Base-by-base conservation (phyloP, 2,329 filamentous ascomycete species). In the Clarireedia monteithiana region DNA sequence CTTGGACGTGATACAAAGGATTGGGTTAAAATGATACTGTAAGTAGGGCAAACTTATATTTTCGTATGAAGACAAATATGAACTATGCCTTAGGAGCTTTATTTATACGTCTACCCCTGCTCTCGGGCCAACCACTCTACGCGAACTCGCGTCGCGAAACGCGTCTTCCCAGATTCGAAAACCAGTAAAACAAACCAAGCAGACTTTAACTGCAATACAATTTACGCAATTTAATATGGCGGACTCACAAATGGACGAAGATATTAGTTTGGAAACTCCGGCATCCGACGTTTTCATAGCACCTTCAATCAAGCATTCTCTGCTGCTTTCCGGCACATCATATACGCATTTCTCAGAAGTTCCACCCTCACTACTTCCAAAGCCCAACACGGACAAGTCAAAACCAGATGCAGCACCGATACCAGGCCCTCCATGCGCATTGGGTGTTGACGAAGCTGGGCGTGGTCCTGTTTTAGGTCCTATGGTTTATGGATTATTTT, bases 381-480 rank as follows among this genome's bases (percentile, higher is more conserved):
- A 66, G 52, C 40, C 62, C 36, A 59, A 58, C 38, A 45, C 56
- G 17, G 44, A 60, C 23, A 52, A 60, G 17, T 44, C 47, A 38
- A 48, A 55, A 23, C 44, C 57, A 7, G 50, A 56, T 56, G 53
- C 64, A 47, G 44, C 58, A n/a, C 55, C 60, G 48, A 68, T 70
- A 45, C 65, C 72, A 46, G 72, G 70, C 17, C 79, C 77, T 56
- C 79, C 84, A 67, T 94, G 89, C 71, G 85, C 88, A 20, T 79
- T 97, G 23, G 92, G 92, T 60, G 86, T 97, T 50, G 92, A 97
- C 71, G 92, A 97, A 76, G 92, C 92, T 63, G 92, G 92, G 47
- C 84, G 92, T 67, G 92, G 92, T 1, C 92, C 92, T 24, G 92
- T 96, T n/a, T 81, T 97, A 12, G 92, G 89, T 63, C 85, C 77